A percentile compares a stretch with the other conserved stretches of the same genome.
Conservation (phyloP, 352 stramenopile genomes). For the Pythium scleroteichum region DNA sequence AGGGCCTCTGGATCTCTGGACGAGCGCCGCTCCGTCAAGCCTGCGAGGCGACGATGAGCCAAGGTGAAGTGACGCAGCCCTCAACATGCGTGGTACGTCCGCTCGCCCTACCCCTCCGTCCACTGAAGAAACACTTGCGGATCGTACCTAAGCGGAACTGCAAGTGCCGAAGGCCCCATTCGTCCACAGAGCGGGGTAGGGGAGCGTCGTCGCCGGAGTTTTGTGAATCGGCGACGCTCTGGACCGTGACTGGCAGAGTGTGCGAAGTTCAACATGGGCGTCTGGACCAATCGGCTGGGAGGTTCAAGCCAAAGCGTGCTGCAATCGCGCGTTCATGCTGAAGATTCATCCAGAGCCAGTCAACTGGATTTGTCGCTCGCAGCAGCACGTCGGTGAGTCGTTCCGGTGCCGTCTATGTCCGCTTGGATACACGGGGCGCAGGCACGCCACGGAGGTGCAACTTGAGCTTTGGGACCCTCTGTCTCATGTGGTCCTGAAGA, state of each 20-base stretch:
- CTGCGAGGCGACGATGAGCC: constrained; percentile 22
- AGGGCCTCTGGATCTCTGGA: constrained; percentile 22
- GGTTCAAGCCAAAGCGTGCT: constrained; percentile 13
- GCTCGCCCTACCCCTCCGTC: constrained; percentile 32
- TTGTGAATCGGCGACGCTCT: constrained; percentile 19
- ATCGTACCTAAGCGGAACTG: constrained; percentile 31
- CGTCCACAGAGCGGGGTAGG: constrained; percentile 33
- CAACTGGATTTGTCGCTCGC: neutral
- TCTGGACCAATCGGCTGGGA: constrained; percentile 23
- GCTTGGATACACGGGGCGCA: constrained; percentile 9
- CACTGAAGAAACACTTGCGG: constrained; percentile 7
- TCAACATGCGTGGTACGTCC: constrained; percentile 20
- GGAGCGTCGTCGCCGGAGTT: constrained; percentile 10
- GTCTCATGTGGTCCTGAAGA: constrained; percentile 21
- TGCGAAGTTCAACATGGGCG: constrained; percentile 26
- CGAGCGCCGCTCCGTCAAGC: neutral
- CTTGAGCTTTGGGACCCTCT: constrained; percentile 28
- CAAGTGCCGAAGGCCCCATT: constrained; percentile 28
- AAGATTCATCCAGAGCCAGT: constrained; percentile 22
- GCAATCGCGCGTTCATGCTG: constrained; percentile 1
- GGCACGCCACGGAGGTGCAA: constrained; percentile 25
- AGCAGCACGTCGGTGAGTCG: constrained; percentile 1
- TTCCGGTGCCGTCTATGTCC: constrained; percentile 33
- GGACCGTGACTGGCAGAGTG: constrained; percentile 22
- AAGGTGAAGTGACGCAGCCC: constrained; percentile 26